Evolutionary conservation across 2,329 filamentous ascomycete species (phyloP).

Genomic region (Fusarium sarcochroum): DNA sequence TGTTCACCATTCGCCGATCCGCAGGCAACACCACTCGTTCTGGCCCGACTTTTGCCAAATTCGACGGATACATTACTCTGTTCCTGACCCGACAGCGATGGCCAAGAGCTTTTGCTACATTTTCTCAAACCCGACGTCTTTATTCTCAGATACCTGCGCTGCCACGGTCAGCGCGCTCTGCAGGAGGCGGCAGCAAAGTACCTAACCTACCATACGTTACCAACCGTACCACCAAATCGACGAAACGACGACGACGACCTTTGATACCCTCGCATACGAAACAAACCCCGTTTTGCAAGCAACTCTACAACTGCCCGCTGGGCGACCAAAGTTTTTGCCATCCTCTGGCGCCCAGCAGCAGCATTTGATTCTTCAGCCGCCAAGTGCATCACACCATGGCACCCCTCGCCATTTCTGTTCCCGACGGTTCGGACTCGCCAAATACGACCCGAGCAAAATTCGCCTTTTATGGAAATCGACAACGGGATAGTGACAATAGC

Average conservation of each 20-base stretch:
- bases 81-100: constrained; percentile 46
- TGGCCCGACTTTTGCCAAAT: constrained; percentile 21
- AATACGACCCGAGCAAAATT: constrained; percentile 41
- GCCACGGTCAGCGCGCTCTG: constrained; percentile 37
- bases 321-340: constrained; percentile 44
- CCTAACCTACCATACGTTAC: constrained; percentile 39
- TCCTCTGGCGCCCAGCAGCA: constrained; percentile 45
- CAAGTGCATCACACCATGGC: constrained; percentile 35
- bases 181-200: constrained; percentile 35
- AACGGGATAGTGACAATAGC: constrained; percentile 40
- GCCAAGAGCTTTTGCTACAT: constrained; percentile 42
- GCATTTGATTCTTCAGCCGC: constrained; percentile 23
- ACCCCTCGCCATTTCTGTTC: constrained; percentile 43
- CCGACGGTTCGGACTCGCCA: constrained; percentile 38
- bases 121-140: constrained; percentile 28
- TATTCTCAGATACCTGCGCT: constrained; percentile 29
- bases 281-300: constrained; percentile 23
- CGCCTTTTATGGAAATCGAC: constrained; percentile 37
- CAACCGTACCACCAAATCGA: constrained; percentile 29
- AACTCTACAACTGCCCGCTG: constrained; percentile 30
- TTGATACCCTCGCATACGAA: constrained; percentile 36
- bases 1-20: constrained; percentile 26
- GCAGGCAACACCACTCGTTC: constrained; percentile 20
- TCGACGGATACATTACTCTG: constrained; percentile 29
- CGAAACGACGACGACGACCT: constrained; percentile 35